Evolutionary conservation across 2,329 filamentous ascomycete genomes (phyloP).

Genomic region (Keithomyces neogunnii): DNA sequence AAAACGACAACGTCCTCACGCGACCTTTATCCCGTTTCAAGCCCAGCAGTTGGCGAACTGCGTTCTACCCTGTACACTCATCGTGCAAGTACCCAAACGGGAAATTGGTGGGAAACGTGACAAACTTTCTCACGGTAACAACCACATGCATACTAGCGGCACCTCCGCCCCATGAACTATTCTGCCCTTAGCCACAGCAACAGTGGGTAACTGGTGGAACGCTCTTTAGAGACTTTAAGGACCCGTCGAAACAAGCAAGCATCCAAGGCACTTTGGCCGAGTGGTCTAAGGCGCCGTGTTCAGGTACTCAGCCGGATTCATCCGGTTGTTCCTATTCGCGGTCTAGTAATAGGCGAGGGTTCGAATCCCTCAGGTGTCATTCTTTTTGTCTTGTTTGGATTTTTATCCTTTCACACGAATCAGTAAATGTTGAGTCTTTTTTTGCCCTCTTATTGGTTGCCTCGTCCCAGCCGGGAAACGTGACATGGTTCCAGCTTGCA

Average conservation of each 20-base stretch:
- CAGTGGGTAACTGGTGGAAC: not conserved
- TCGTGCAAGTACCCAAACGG: not conserved
- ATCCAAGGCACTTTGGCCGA: slow-evolving; percentile 18
- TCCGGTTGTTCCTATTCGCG: slow-evolving; percentile 5
- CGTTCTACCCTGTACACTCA: not conserved
- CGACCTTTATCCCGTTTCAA: too few species aligned
- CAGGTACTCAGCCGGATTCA: not conserved
- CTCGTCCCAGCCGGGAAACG: too few species aligned
- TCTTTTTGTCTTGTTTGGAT: slow-evolving; percentile 15
- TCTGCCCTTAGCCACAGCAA: not conserved
- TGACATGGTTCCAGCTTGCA: too few species aligned
- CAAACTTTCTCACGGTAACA: not conserved
- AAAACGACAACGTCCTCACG: too few species aligned
- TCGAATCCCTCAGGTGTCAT: slow-evolving; percentile 23
- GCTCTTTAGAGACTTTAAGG: not conserved
- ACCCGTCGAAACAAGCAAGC: slow-evolving; percentile 1
- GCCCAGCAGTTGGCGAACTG: not conserved
- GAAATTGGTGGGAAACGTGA: not conserved
- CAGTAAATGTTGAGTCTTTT: not conserved
- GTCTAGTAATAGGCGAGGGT: slow-evolving; percentile 22
- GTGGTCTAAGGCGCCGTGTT: slow-evolving; percentile 12
- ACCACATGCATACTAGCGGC: not conserved
- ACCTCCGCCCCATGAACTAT: not conserved
- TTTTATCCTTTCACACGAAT: not conserved
- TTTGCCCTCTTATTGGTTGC: too few species aligned